Conservation (phyloP, 768 basidiomycete species). For the Boletus eberwhitei region DNA sequence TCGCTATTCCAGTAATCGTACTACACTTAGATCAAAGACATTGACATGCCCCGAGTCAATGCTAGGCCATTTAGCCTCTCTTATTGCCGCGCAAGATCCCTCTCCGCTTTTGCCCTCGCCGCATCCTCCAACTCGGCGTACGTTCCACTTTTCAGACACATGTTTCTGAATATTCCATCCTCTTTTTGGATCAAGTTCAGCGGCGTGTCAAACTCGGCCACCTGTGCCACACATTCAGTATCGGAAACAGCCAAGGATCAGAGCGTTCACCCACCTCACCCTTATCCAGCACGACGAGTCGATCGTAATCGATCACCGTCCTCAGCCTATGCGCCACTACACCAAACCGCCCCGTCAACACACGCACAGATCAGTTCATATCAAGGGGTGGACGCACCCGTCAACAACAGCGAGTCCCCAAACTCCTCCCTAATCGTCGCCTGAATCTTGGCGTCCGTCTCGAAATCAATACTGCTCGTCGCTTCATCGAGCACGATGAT, state of each 20-base stretch:
- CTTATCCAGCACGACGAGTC: constrained; percentile 71
- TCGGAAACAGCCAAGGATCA: background rate
- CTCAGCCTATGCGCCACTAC: constrained; percentile 66
- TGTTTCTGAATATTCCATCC: constrained; percentile 61
- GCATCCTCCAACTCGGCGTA: constrained; percentile 57
- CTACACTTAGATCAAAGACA: no score
- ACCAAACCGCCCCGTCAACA: constrained; percentile 1
- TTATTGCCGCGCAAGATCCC: background rate
- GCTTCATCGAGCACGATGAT: constrained; percentile 83
- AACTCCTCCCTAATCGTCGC: constrained; percentile 86
- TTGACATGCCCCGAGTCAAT: no score
- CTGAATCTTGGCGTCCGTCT: constrained; percentile 89
- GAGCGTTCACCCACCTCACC: constrained; percentile 23
- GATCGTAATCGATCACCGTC: constrained; percentile 80
- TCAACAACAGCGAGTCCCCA: constrained; percentile 65
- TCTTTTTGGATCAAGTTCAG: constrained; percentile 60
- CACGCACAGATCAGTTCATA: no score
- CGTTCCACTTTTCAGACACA: constrained; percentile 71
- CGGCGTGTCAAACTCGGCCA: constrained; percentile 72
- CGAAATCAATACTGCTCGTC: constrained; percentile 83
- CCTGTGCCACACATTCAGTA: constrained; percentile 15
- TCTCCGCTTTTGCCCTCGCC: constrained; percentile 43
- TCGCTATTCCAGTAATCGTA: no score
- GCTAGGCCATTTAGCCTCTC: no score
- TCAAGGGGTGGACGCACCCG: constrained; percentile 43